Conservation (phyloP, 1,139 yeast species). For the Magnusiomyces fungicola region DNA sequence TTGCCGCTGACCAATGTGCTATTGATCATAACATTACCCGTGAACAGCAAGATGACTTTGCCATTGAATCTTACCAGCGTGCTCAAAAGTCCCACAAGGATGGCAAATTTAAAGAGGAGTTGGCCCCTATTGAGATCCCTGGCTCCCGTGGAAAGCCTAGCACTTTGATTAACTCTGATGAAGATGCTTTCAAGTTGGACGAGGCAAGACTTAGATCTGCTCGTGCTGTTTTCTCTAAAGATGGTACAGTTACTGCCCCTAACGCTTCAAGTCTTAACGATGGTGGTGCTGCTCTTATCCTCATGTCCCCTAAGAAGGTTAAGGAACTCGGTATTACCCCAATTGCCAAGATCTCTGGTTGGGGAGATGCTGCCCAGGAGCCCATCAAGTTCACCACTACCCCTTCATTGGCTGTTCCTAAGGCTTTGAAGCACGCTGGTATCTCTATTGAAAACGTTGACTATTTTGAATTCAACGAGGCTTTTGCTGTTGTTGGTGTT, state of each 20-base stretch:
- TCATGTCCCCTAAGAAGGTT: conserved; percentile 76
- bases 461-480: conserved; percentile 91
- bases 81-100: conserved; percentile 72
- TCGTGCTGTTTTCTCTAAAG: conserved; percentile 88
- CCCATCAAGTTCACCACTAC: conserved; percentile 95
- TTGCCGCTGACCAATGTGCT: conserved; percentile 95
- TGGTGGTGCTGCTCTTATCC: conserved; percentile 91
- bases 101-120: conserved; percentile 76
- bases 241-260: conserved; percentile 86
- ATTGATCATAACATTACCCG: conserved; percentile 58
- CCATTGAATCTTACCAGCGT: conserved; percentile 76
- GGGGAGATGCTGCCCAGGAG: conserved; percentile 97
- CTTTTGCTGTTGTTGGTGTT: conserved; percentile 90
- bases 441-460: conserved; percentile 55
- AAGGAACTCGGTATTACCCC: conserved; percentile 82
- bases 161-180: conserved; percentile 59
- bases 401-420: conserved; percentile 89
- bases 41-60: conserved; percentile 74
- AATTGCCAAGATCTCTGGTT: conserved; percentile 77
- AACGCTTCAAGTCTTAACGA: conserved; percentile 94
- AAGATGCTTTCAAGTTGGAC: conserved; percentile 70
- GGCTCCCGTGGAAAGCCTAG: conserved; percentile 94
- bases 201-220: conserved; percentile 70
- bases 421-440: conserved; percentile 85
- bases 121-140: conserved; percentile 79